Evolutionary conservation across 2,329 filamentous ascomycete genomes (phyloP), one percentile per base, ranked within the genome.

Genomic region (Neofusicoccum ribis): DNA sequence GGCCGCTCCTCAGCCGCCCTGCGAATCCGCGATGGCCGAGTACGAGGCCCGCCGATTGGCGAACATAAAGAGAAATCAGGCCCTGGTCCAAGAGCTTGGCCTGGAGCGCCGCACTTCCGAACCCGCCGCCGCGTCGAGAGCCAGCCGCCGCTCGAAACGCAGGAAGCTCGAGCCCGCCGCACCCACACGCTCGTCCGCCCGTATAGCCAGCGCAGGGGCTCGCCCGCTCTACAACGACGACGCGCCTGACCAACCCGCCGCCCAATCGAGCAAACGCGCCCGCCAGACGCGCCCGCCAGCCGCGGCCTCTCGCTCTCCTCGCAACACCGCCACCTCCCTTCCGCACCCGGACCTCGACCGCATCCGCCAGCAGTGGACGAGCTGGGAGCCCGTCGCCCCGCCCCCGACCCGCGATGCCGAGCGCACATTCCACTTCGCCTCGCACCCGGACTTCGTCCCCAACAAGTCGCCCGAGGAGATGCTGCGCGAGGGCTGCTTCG

Each of bases 401-500:
- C 66, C 73, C 3, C 83, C 83, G 0, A 79, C 76, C 0, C 76
- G 82, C 36, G 78, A 82, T 63, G 71, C 72, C 7, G 68, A 73
- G n/a, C 79, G 77, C 6, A 77, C 72, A 0, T 83, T 84, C 66
- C 81, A 81, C 67, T 85, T 86, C 71, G 65, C 65, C 9, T 76
- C 75, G 6, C 77, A 81, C 65, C 79, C 79, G 0, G 68, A 68
- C 31, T 86, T 86, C 70, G 77, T 72, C 1, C 84, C 84, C 2
- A 86, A 86, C 70, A 85, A 85, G 68, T 82, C 82, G 1, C 84
- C 84, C 4, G 78, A 80, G 62, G 81, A 82, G 63, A 81, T 86
- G 68, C 76, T 85, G 12, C 77, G 80, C 20, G 82, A 85, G 73
- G 83, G 84, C 51, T 79, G 77, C 64, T 85, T 85, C 68, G 84